These are phyloP conservation scores for Plasmodium blacklocki DNA, from an alignment of 169 alveolate genomes.

Conservation along the genomic window DNA sequence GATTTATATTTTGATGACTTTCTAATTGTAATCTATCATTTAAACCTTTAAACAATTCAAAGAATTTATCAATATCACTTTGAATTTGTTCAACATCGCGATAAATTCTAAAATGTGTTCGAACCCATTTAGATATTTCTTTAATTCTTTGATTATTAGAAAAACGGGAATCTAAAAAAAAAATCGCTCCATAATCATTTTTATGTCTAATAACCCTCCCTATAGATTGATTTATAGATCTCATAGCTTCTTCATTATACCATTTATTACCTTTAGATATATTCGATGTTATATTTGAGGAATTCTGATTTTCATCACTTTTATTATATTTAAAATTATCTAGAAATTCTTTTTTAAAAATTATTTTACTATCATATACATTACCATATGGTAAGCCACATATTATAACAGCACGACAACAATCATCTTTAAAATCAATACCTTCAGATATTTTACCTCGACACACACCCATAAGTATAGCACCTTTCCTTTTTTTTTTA, in stretches of 20 bases:
- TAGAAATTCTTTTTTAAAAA: constrained; percentile 91
- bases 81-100: constrained; percentile 72
- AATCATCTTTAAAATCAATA: constrained; percentile 93
- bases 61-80: constrained; percentile 72
- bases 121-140: constrained; percentile 92
- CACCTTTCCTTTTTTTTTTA: constrained; percentile 87
- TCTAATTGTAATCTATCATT: neutral
- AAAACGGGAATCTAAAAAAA: constrained; percentile 92
- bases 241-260: constrained; percentile 94
- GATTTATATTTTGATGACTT: neutral
- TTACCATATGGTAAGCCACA: constrained; percentile 95
- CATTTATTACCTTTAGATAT: constrained; percentile 88
- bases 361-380: constrained; percentile 90
- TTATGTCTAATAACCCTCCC: constrained; percentile 97
- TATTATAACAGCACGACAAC: constrained; percentile 92
- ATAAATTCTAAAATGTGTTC: constrained; percentile 70
- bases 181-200: constrained; percentile 94
- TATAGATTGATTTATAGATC: constrained; percentile 96
- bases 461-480: constrained; percentile 94
- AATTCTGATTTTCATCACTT: neutral
- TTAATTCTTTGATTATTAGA: constrained; percentile 80
- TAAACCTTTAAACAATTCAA: constrained; percentile 67
- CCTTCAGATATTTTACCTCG: constrained; percentile 97
- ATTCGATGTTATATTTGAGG: neutral
- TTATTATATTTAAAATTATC: constrained; percentile 71